Evolutionary conservation across 116 monocot genomes (phyloP).

Genomic region (Cymodocea nodosa): DNA sequence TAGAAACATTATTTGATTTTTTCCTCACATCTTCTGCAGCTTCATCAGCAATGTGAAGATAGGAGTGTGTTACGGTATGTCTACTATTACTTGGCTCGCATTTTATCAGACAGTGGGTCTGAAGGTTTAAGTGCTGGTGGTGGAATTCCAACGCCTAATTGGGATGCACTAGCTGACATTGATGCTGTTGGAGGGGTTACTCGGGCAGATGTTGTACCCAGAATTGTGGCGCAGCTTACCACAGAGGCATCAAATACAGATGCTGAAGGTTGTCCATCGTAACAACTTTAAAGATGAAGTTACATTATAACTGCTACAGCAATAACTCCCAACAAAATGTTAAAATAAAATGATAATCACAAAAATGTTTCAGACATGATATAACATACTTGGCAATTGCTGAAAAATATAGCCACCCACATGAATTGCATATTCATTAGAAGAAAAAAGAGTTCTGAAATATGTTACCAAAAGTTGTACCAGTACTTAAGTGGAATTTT

Average conservation of each 20-base stretch:
- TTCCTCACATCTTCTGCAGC: conserved; percentile 35
- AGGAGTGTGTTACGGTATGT: conserved; percentile 92
- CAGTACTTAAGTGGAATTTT: too few species aligned
- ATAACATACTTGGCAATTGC: too few species aligned
- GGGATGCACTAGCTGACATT: conserved; percentile 99
- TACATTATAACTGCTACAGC: neutral
- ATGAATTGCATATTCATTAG: too few species aligned
- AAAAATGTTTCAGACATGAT: too few species aligned
- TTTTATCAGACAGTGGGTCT: conserved; percentile 80
- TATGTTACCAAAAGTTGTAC: too few species aligned
- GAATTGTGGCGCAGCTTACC: conserved; percentile 77
- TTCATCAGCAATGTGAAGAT: conserved; percentile 95
- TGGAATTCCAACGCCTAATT: conserved; percentile 98
- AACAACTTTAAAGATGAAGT: neutral
- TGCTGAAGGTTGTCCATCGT: conserved; percentile 49
- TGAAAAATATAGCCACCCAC: too few species aligned
- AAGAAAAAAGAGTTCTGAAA: too few species aligned
- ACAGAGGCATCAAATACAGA: conserved; percentile 65
- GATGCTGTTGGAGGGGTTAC: conserved; percentile 98
- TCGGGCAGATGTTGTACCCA: conserved; percentile 91
- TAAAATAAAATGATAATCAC: too few species aligned
- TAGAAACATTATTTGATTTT: neutral
- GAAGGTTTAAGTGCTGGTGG: conserved; percentile 83
- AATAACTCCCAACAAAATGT: too few species aligned
- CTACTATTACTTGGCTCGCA: conserved; percentile 98